Evolutionary conservation across 1,139 yeast genomes (phyloP).

Genomic region (Blastobotrys persicus): DNA sequence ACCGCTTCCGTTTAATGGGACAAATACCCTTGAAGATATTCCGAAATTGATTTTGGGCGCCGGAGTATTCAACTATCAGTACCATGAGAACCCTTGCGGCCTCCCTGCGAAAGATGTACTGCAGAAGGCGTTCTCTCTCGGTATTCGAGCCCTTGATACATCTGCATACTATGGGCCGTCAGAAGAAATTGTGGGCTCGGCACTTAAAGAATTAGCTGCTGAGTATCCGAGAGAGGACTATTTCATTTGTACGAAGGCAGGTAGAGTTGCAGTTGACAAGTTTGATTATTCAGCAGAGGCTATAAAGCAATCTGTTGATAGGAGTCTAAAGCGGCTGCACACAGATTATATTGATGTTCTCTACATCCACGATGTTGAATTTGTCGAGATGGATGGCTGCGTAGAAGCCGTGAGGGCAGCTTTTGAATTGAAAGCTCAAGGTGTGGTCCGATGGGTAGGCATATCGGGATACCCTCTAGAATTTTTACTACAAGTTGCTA

Average conservation of each 20-base stretch:
- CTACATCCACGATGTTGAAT: conserved; percentile 87
- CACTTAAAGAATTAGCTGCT: conserved; percentile 45
- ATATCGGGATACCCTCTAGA: conserved; percentile 85
- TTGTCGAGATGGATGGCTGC: conserved; percentile 55
- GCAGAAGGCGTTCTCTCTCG: conserved; percentile 57
- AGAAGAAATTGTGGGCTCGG: conserved; percentile 69
- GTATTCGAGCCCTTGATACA: conserved; percentile 79
- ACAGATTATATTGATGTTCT: conserved; percentile 75
- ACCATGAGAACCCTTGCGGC: conserved; percentile 60
- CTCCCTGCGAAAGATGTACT: conserved; percentile 60
- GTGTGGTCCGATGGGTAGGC: conserved; percentile 65
- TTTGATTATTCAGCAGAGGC: conserved; percentile 69
- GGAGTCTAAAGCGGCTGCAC: conserved; percentile 64
- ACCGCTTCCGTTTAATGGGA: conserved; percentile 3
- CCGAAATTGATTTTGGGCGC: conserved; percentile 79
- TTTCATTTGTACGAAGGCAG: conserved; percentile 82
- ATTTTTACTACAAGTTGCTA: conserved; percentile 46
- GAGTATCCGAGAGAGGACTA: conserved; percentile 60
- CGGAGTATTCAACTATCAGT: conserved; percentile 78
- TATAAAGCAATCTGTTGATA: conserved; percentile 58
- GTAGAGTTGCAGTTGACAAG: conserved; percentile 62
- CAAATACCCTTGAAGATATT: conserved; percentile 24
- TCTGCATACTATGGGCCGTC: conserved; percentile 94
- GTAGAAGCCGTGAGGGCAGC: conserved; percentile 64
- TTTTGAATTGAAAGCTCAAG: conserved; percentile 58